Evolutionary conservation across 106 monocot species (phyloP).

Genomic region (Acorus gramineus): DNA sequence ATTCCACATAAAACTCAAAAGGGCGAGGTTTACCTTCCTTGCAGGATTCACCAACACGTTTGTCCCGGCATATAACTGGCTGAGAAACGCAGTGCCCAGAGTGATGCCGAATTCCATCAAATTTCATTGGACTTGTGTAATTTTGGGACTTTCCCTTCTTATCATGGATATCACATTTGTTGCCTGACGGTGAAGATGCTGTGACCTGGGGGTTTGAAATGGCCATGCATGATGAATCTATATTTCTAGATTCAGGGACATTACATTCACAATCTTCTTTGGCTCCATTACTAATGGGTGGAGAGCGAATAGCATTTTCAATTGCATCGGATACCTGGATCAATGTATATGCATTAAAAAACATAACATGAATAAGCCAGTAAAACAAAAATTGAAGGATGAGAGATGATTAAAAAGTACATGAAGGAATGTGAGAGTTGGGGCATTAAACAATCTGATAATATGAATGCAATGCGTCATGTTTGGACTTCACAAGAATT

Average conservation of each 20-base stretch:
- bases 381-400: background rate
- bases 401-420: background rate
- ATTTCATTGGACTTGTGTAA: constrained; percentile 1
- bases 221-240: background rate
- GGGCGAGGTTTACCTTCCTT: constrained; percentile 31
- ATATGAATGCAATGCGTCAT: too few relatives aligned
- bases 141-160: constrained; percentile 3
- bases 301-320: background rate
- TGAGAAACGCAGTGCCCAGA: constrained; percentile 6
- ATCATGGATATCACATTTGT: background rate
- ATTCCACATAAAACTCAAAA: constrained; percentile 63
- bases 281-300: constrained; percentile 4
- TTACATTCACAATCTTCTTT: constrained; percentile 19
- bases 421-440: background rate
- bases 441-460: too few relatives aligned
- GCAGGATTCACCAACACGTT: constrained; percentile 11
- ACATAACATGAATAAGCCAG: background rate
- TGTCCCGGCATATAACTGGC: constrained; percentile 1
- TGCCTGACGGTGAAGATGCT: background rate
- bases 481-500: too few relatives aligned
- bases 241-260: constrained; percentile 7
- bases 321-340: constrained; percentile 11
- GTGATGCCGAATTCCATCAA: background rate
- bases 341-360: background rate
- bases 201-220: constrained; percentile 3